Evolutionary conservation across 2,329 filamentous ascomycete species (phyloP), one percentile per base, ranked within the genome.

Genomic region (Clarireedia sp.): DNA sequence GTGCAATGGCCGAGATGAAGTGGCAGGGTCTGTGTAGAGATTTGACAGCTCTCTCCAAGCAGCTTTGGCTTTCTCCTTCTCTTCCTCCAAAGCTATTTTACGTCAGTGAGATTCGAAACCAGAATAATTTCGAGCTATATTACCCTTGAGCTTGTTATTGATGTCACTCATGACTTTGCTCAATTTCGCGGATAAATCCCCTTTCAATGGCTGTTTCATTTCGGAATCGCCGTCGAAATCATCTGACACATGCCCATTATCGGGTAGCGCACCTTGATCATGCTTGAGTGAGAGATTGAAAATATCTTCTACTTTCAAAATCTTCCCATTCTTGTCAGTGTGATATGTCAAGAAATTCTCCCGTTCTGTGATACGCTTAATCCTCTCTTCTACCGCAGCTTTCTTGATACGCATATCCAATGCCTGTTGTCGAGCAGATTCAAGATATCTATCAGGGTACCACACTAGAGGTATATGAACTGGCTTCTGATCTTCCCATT

Each of bases 391-490:
- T 43, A 66, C 53, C 16, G 58, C 60, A 36, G 46, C 33, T 55
- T 68, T 68, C 47, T 61, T 52, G 33, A 62, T 43, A 16, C 67
- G 64, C 68, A 80, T 77, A 7, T 72, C 70, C 8, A 73, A 59
- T 14, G 78, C 75, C 51, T 77, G 73, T 10, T 75, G 69, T 54
- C 73, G 75, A 14, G 74, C 72, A 10, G 62, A 67, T 48, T 70
- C 68, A 51, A 79, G 66, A 56, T 81, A 82, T n/a, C 73, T 74
- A 64, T 82, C 79, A 1, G 77, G 74, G 60, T 79, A 81, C 58
- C 80, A 74, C 12, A 75, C 67, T 43, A 69, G 67, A 5, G 79
- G 79, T 36, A 82, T 74, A 3, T 80, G 75, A 43, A 80, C 70
- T 2, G 71, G 71, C 45, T 73, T 72, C 7, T 68, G 63, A 4